Conservation (phyloP, 2,329 filamentous ascomycete species). For the Cercospora sp. region DNA sequence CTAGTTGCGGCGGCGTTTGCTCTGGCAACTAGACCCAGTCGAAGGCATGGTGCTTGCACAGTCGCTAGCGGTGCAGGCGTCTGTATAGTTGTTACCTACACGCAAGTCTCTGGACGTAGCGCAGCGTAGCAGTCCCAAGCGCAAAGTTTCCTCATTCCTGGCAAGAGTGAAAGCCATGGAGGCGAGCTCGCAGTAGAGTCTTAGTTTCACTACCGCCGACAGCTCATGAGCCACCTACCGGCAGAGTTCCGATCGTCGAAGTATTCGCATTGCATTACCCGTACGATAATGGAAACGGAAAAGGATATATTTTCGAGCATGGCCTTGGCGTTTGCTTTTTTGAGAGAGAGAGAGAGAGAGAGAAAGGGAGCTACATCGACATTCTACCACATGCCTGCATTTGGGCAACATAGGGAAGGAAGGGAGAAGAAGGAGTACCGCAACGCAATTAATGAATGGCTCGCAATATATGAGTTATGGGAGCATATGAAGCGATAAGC, state of each 20-base stretch:
- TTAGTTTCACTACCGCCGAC: neutral
- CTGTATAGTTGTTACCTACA: neutral
- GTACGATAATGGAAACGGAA: neutral
- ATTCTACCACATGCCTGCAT: neutral
- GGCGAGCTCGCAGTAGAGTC: constrained; percentile 2
- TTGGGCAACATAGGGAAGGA: neutral
- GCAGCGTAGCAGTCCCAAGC: constrained; percentile 15
- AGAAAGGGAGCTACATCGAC: neutral
- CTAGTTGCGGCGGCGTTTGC: too few species aligned
- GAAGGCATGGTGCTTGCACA: too few species aligned
- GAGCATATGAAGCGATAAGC: neutral
- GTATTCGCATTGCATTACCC: neutral
- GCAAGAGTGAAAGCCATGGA: constrained; percentile 30
- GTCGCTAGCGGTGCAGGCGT: too few species aligned
- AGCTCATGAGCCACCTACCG: neutral
- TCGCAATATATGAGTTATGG: neutral
- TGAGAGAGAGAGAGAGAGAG: neutral
- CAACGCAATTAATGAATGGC: neutral
- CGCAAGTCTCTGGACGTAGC: constrained; percentile 19
- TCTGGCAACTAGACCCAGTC: too few species aligned
- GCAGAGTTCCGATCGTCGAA: neutral
- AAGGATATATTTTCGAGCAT: neutral
- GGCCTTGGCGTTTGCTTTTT: neutral
- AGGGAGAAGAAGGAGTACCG: neutral
- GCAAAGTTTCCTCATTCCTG: constrained; percentile 27